Base-by-base conservation (phyloP, 2,329 filamentous ascomycete species). In the Paecilomyces fulvus region DNA sequence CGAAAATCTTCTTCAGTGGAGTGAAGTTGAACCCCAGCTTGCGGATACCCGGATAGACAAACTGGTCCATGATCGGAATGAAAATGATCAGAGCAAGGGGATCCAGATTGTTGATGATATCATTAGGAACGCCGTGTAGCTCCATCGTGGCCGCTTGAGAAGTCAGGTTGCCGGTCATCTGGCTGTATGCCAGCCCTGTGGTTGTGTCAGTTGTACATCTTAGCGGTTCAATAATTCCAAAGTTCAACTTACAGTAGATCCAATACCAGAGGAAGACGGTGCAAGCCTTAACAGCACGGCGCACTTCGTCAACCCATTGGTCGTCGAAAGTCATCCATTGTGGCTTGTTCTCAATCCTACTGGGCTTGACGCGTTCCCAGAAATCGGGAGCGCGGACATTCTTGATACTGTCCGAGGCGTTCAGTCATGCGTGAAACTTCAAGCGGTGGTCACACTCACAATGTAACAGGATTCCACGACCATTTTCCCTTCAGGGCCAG, bases 271-370 rank as follows among this genome's bases (percentile, higher is more conserved):
- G 75, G 70, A 88, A 91, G 51, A 89, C 86, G 59, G 82, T 77
- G 74, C 85, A 88, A 57, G 85, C 85, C 64, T 80, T 79, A 59
- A 87, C 75, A 59, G 86, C 87, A 71, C 87, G 83, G 56, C 79
- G 79, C 53, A 90, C 83, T 68, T 91, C 86, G 67, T 90, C 88
- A 49, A 92, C 88, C 87, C 88, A 92, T 54, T 83, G 81, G 63
- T 92, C 89, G 61, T 92, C 88, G 63, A 90, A 90, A 0, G 85
- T 88, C 85, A 91, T 90, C 64, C 64, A 66, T 2, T 55, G 25
- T 8, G 64, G 64, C 49, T 53, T 60, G 21, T 58, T 61, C 11
- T 59, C 53, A 10, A 64, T 21, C 7, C 55, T 62, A 51, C 62
- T 65, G 3, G 64, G 64, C 31, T 66, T 65, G 9, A 59, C 63